Base-by-base conservation (phyloP, 805 yeast genomes). In the Saturnispora besseyi region DNA sequence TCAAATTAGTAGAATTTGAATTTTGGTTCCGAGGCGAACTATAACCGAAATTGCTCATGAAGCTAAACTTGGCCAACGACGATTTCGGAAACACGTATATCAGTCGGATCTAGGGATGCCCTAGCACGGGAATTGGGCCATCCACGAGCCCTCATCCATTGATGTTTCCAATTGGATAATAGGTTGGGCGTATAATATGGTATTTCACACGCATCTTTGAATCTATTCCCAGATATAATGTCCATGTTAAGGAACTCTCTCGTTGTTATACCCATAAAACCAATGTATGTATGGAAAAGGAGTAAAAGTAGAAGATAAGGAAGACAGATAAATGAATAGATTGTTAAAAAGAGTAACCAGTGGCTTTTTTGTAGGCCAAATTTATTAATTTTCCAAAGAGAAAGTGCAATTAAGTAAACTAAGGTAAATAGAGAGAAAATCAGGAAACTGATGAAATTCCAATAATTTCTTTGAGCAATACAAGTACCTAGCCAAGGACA, bases 381-480 rank as follows among this genome's bases (percentile, higher is more conserved):
- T 6, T 60, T 40, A 44, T 47, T 51, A 30, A 50, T 48, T 45
- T 46, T 55, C 40, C 65, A 68, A 46, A 69, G 67, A 2, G 70
- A 58, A n/a, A 67, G 53, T 1, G 57, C 59, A 1, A 60, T 53
- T 8, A 69, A 45, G 38, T 60, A 62, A 1, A 61, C 37, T 11
- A 70, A 60, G 1, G 68, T 49, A 0, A 74, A 3, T 1, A 64
- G 58, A 0, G 66, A 59, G 45, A 70, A 66, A 0, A 74, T 32
- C 36, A 85, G 59, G 55, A 81, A 84, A 2, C 58, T 57, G 37
- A 81, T 50, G 58, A 84, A 86, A 63, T 73, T 81, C 54, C 77
- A 65, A 62, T 85, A 85, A 59, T 85, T 87, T 49, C 86, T 65
- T 53, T 78, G 77, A 1, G 95, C 96, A 40, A 87, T 74, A 61